Conservation (phyloP, 2,329 filamentous ascomycete genomes). For the Thielaviopsis punctulata region DNA sequence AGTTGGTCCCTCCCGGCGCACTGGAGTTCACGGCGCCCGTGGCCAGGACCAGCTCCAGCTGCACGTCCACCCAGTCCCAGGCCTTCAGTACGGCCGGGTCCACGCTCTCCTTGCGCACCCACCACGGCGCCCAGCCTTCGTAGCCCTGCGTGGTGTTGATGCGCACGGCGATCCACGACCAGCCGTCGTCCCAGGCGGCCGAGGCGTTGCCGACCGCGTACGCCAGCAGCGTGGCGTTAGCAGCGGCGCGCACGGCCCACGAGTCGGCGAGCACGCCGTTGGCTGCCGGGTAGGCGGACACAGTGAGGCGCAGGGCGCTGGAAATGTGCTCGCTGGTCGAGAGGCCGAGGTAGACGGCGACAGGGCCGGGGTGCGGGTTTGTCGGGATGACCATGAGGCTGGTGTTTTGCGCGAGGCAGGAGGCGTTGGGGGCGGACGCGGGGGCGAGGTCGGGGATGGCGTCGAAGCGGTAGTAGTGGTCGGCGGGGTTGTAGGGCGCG, state of each 20-base stretch:
- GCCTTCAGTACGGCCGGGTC: background rate
- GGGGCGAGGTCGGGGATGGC: conserved; percentile 2
- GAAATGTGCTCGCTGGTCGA: background rate
- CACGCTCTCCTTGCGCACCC: conserved; percentile 1
- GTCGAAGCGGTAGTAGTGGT: conserved; percentile 11
- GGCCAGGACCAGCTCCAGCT: conserved; percentile 9
- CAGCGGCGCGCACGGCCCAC: conserved; percentile 1
- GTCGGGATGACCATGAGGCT: conserved; percentile 9
- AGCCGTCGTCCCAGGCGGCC: background rate
- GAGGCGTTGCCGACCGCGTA: background rate
- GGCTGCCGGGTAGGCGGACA: conserved; percentile 1
- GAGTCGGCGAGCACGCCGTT: conserved; percentile 4
- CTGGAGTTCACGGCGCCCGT: conserved; percentile 8
- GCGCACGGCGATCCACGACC: conserved; percentile 10
- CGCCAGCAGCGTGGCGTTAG: conserved; percentile 1
- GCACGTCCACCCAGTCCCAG: conserved; percentile 7
- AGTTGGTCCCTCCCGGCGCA: conserved; percentile 10
- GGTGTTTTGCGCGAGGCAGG: background rate
- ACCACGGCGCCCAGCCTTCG: conserved; percentile 11
- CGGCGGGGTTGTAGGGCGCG: conserved; percentile 2
- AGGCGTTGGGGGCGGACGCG: background rate
- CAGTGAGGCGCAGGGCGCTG: background rate
- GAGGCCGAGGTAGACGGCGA: conserved; percentile 2
- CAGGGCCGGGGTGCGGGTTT: conserved; percentile 6
- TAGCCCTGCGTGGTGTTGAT: conserved; percentile 9